These are phyloP conservation scores for Pestalotiopsis sp. DNA, from an alignment of 2,329 filamentous ascomycete species.

Conservation along the genomic window DNA sequence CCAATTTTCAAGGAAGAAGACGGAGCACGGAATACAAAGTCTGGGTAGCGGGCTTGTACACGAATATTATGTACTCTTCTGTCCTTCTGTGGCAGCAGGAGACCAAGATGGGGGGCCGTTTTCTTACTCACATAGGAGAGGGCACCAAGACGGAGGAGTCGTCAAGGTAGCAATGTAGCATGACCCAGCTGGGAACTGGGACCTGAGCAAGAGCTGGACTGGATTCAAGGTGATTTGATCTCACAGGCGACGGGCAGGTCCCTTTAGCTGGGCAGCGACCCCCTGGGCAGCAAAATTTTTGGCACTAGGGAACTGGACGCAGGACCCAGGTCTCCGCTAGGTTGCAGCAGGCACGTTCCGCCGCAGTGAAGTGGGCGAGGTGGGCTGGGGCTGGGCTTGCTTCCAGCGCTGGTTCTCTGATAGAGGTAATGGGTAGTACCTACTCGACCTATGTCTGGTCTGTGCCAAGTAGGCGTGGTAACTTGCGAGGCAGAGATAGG, in stretches of 20 bases:
- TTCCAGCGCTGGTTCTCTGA: background rate
- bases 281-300: slow-evolving; percentile 11
- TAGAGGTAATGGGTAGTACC: too few species aligned
- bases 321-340: slow-evolving; percentile 9
- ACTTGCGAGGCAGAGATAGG: too few species aligned
- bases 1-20: background rate
- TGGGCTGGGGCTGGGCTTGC: background rate
- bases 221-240: background rate
- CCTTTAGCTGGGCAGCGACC: background rate
- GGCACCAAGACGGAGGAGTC: background rate
- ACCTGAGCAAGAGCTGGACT: background rate
- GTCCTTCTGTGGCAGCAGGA: background rate
- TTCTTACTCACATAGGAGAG: background rate
- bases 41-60: background rate
- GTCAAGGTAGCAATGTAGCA: background rate
- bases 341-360: slow-evolving; percentile 4
- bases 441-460: too few species aligned
- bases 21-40: background rate
- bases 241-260: background rate
- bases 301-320: slow-evolving; percentile 2
- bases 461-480: too few species aligned
- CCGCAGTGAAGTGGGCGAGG: background rate
- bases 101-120: background rate
- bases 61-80: slow-evolving; percentile 7
- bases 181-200: background rate